Evolutionary conservation across 2,329 filamentous ascomycete genomes (phyloP).

Genomic region (Scytalidium lignicola): DNA sequence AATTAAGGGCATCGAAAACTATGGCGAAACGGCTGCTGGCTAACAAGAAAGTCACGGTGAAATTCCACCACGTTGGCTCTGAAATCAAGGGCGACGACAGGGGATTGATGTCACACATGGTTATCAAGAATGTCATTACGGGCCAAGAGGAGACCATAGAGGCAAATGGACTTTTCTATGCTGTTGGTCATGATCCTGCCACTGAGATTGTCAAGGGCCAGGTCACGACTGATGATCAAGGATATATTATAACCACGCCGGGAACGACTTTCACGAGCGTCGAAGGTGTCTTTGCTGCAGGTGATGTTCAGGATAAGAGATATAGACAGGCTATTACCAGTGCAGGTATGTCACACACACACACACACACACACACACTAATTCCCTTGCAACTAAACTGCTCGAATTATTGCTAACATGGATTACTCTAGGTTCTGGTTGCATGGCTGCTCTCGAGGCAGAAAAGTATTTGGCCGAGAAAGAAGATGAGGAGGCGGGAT

Average conservation of each 20-base stretch:
- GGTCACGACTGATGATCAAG: conserved; percentile 80
- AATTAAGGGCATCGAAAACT: conserved; percentile 80
- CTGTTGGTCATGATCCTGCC: conserved; percentile 93
- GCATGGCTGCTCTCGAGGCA: conserved; percentile 90
- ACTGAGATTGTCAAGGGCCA: conserved; percentile 88
- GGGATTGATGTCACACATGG: conserved; percentile 83
- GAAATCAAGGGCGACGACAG: conserved; percentile 83
- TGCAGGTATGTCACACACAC: conserved; percentile 62
- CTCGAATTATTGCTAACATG: conserved; percentile 14
- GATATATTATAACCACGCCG: conserved; percentile 84
- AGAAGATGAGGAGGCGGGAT: conserved; percentile 16
- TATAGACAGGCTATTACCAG: conserved; percentile 98
- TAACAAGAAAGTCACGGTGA: conserved; percentile 86
- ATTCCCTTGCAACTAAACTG: neutral
- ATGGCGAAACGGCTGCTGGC: conserved; percentile 82
- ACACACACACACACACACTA: no score
- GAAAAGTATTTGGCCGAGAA: conserved; percentile 84
- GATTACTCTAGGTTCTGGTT: conserved; percentile 67
- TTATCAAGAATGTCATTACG: conserved; percentile 72
- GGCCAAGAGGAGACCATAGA: conserved; percentile 78
- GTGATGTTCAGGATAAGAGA: conserved; percentile 97
- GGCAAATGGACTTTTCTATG: conserved; percentile 94
- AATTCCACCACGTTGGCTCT: conserved; percentile 74
- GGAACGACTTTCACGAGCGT: conserved; percentile 85
- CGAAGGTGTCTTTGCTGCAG: conserved; percentile 90